These are phyloP conservation scores for Microbotryum scabiosae DNA, from an alignment of 1,284 basidiomycete species.

Conservation along the genomic window DNA sequence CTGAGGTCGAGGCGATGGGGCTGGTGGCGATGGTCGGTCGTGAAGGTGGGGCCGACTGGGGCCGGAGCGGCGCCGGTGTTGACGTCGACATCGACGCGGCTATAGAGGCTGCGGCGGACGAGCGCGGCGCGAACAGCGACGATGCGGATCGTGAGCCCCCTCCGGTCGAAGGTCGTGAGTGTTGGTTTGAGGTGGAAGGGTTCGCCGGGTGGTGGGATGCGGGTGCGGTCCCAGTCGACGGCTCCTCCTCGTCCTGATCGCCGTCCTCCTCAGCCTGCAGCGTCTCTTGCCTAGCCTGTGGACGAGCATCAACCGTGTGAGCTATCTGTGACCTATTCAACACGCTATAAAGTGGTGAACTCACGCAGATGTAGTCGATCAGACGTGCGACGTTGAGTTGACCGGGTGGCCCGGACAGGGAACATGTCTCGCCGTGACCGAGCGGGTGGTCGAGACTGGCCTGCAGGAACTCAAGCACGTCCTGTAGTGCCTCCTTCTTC, in stretches of 20 bases:
- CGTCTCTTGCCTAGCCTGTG: slow-evolving; percentile 26
- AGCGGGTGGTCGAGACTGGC: slow-evolving; percentile 25
- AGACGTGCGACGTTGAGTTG: slow-evolving; percentile 18
- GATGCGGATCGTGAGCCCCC: slow-evolving; percentile 6
- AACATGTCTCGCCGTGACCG: background rate
- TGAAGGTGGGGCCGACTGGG: background rate
- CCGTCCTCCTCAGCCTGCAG: slow-evolving; percentile 29
- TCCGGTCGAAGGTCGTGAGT: slow-evolving; percentile 5
- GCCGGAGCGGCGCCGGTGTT: background rate
- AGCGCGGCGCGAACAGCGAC: slow-evolving; percentile 7
- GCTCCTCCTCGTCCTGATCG: slow-evolving; percentile 23
- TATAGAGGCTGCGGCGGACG: slow-evolving; percentile 3
- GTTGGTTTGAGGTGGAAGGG: too few species aligned
- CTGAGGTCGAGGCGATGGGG: too few species aligned
- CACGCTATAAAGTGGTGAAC: background rate
- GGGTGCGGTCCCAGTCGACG: slow-evolving; percentile 6
- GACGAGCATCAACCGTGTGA: background rate
- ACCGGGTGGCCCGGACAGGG: background rate
- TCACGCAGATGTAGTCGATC: slow-evolving; percentile 30
- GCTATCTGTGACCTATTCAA: too few species aligned
- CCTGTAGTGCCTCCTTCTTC: slow-evolving; percentile 29
- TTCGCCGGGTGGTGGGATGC: slow-evolving; percentile 1
- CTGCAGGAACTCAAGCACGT: slow-evolving; percentile 31
- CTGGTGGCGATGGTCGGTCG: too few species aligned
- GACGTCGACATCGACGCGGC: background rate